Evolutionary conservation across 192 early-diverging fungal species (phyloP).

Genomic region (Coemansia biformis): DNA sequence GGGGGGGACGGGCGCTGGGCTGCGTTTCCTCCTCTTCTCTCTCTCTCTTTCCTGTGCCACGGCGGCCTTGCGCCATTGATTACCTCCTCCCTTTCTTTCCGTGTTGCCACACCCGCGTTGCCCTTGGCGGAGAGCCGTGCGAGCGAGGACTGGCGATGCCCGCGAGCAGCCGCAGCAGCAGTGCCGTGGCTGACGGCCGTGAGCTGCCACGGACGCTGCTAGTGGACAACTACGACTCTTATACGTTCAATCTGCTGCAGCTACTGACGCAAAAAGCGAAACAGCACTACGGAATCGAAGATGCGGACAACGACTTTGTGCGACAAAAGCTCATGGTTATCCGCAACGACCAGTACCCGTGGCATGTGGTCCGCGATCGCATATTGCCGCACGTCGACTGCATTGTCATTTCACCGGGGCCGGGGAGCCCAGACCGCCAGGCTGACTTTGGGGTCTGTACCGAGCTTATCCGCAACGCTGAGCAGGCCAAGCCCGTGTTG

Average conservation of each 20-base stretch:
- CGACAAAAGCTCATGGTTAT: constrained; percentile 66
- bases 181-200: no score
- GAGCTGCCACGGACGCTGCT: constrained; percentile 55
- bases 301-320: no score
- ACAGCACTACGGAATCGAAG: neutral
- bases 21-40: no score
- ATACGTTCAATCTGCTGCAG: constrained; percentile 93
- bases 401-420: constrained; percentile 90
- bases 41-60: no score
- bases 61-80: no score
- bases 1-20: no score
- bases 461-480: constrained; percentile 9
- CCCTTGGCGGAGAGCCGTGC: no score
- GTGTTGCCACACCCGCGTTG: no score
- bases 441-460: constrained; percentile 49
- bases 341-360: constrained; percentile 86
- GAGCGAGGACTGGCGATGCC: no score
- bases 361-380: constrained; percentile 53
- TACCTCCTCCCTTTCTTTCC: no score
- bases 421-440: constrained; percentile 68
- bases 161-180: no score
- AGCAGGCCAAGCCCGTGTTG: constrained; percentile 69
- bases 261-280: constrained; percentile 19
- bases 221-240: constrained; percentile 97
- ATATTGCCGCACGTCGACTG: constrained; percentile 83